Evolutionary conservation across 495 filamentous ascomycete genomes (phyloP).

Genomic region (Aspergillus sclerotioniger): DNA sequence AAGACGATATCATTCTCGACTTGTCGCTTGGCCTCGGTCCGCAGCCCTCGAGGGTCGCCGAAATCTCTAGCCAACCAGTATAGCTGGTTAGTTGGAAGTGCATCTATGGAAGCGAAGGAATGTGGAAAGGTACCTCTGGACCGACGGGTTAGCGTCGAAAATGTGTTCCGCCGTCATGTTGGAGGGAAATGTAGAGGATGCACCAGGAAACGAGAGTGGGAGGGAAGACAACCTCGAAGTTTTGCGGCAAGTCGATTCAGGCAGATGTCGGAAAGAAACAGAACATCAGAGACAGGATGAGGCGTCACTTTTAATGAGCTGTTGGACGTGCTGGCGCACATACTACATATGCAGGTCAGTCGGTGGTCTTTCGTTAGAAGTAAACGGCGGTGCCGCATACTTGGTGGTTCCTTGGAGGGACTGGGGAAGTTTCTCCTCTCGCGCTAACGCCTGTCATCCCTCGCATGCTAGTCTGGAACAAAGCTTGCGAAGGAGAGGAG

Average conservation of each 20-base stretch:
- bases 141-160: constrained; percentile 7
- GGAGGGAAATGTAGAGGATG: not conserved
- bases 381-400: constrained; percentile 25
- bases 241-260: constrained; percentile 3
- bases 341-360: constrained; percentile 20
- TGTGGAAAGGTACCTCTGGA: constrained; percentile 15
- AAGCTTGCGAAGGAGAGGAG: constrained; percentile 2
- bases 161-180: constrained; percentile 11
- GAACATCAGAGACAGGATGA: constrained; percentile 17
- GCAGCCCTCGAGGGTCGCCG: constrained; percentile 10
- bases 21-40: constrained; percentile 14
- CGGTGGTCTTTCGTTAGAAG: constrained; percentile 9
- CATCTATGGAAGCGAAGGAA: not conserved
- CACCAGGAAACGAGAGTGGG: not conserved
- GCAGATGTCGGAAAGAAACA: constrained; percentile 17
- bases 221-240: constrained; percentile 5
- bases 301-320: constrained; percentile 29
- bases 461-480: constrained; percentile 21
- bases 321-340: constrained; percentile 15
- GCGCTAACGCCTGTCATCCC: constrained; percentile 16
- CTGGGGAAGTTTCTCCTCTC: constrained; percentile 10
- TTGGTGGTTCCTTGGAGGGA: constrained; percentile 27
- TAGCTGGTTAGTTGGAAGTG: constrained; percentile 1
- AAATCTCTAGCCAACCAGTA: constrained; percentile 10
- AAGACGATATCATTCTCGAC: constrained; percentile 20